phyloP scores from a whole-genome alignment of 2,329 filamentous ascomycete genomes.

The Fusarium newnesense region DNA sequence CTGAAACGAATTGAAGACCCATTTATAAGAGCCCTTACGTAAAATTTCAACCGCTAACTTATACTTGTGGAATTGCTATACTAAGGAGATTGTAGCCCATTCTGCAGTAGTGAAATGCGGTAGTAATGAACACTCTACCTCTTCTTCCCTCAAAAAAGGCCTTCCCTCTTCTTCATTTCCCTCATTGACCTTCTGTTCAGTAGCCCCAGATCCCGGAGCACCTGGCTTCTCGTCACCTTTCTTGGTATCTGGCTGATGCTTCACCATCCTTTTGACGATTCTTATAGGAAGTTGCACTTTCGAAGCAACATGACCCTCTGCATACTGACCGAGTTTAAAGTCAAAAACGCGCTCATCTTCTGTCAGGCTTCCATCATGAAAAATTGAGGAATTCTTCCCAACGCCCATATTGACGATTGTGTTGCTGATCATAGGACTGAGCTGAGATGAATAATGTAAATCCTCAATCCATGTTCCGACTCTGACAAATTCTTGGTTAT shows the following conservation, averaged over 20 bases:
- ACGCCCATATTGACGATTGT: not conserved
- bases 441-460: rapidly evolving
- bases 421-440: not conserved
- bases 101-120: not conserved
- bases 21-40: not conserved
- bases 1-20: not conserved
- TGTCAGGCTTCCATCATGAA: rapidly evolving
- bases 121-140: not conserved
- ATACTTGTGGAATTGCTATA: not conserved
- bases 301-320: rapidly evolving
- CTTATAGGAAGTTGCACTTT: not conserved
- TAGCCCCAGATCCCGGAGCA: rapidly evolving
- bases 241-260: rapidly evolving
- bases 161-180: rapidly evolving
- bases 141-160: rapidly evolving
- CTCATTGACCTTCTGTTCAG: rapidly evolving
- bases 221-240: rapidly evolving
- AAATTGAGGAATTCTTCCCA: rapidly evolving
- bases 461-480: not conserved
- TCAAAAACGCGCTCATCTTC: not conserved
- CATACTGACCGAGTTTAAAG: rapidly evolving
- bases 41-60: rapidly evolving
- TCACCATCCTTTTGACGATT: rapidly evolving
- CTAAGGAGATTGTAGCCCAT: not conserved
- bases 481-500: not conserved